These are phyloP conservation scores for Fonsecaea pugnacius DNA, from an alignment of 2,329 filamentous ascomycete species.

Conservation along the genomic window DNA sequence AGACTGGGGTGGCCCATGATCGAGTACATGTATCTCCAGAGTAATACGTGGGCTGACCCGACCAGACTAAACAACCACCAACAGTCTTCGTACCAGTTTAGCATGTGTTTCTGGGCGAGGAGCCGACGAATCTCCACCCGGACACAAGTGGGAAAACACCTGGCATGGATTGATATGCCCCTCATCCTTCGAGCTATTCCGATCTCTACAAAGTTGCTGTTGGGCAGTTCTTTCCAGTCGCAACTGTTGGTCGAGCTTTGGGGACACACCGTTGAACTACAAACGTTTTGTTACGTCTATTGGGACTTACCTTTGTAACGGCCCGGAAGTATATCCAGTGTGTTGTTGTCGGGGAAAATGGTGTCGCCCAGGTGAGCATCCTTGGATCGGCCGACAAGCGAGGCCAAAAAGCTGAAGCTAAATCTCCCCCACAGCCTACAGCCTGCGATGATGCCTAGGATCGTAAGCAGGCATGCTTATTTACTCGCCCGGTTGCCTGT, in stretches of 20 bases:
- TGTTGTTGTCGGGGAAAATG: not conserved
- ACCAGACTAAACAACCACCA: not conserved
- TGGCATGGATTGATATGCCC: conserved; percentile 1
- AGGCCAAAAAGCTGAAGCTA: not conserved
- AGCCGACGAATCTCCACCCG: not conserved
- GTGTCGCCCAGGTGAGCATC: not conserved
- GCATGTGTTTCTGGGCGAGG: not conserved
- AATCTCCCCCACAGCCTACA: not conserved
- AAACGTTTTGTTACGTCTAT: not conserved
- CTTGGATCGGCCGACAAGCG: not conserved
- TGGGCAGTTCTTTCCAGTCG: not conserved
- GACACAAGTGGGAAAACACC: not conserved
- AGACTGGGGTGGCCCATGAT: not conserved
- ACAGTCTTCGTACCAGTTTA: not conserved
- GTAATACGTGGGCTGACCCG: not conserved
- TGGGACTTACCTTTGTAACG: not conserved
- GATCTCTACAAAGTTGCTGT: not conserved
- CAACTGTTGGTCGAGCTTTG: not conserved
- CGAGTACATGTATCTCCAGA: not conserved
- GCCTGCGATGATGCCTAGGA: not conserved
- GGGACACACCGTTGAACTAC: not conserved
- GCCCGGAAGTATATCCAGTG: not conserved
- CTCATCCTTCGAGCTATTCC: not conserved
- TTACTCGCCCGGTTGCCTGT: not conserved
- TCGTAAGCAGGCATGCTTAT: not conserved